Conservation (phyloP, 2,329 filamentous ascomycete genomes). For the Sclerotinia borealis region DNA sequence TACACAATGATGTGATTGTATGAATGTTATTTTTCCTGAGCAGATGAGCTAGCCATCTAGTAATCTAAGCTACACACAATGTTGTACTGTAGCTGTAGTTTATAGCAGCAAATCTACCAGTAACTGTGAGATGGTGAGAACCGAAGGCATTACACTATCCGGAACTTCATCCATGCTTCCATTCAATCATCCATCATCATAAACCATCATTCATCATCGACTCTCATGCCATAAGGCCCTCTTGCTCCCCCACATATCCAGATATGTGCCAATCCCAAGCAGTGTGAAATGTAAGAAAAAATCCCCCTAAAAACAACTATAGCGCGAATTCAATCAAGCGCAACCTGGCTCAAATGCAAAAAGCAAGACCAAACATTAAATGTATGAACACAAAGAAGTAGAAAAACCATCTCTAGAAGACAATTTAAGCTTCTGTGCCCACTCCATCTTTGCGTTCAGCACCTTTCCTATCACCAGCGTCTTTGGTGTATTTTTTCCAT, state of each 20-base stretch:
- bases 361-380: not conserved
- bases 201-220: not conserved
- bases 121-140: not conserved
- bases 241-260: not conserved
- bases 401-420: not conserved
- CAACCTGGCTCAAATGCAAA: slow-evolving; percentile 17
- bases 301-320: not conserved
- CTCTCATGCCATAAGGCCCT: not conserved
- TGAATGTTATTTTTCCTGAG: not conserved
- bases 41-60: not conserved
- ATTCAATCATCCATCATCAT: slow-evolving; percentile 3
- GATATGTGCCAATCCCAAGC: not conserved
- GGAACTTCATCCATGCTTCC: not conserved
- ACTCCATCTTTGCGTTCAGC: slow-evolving; percentile 31
- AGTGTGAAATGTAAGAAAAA: not conserved
- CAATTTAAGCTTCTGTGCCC: slow-evolving; percentile 26
- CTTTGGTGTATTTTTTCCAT: slow-evolving; percentile 36
- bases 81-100: not conserved
- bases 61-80: not conserved
- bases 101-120: not conserved
- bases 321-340: slow-evolving; percentile 11
- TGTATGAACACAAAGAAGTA: not conserved
- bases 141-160: not conserved
- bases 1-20: not conserved
- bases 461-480: slow-evolving; percentile 29